These are phyloP conservation scores for Tetracladium maxilliforme DNA, from an alignment of 2,329 filamentous ascomycete genomes.

Conservation along the genomic window DNA sequence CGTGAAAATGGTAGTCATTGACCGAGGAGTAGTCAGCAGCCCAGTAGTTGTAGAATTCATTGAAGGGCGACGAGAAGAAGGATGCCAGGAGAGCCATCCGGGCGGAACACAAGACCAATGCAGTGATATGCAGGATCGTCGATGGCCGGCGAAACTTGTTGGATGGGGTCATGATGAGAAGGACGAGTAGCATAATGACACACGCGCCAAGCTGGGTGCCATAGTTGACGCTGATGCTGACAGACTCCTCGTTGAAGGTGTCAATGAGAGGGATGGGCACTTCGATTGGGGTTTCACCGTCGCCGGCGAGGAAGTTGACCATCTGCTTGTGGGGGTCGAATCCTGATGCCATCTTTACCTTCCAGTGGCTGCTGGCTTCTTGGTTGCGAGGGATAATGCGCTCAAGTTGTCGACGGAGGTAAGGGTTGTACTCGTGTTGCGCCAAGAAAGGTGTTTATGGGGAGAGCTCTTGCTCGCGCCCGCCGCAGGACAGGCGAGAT, in stretches of 20 bases:
- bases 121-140: conserved; percentile 42
- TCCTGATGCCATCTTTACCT: too few relatives aligned
- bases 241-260: conserved; percentile 26
- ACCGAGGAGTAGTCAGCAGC: conserved; percentile 28
- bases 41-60: conserved; percentile 32
- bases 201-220: conserved; percentile 45
- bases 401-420: too few relatives aligned
- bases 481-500: too few relatives aligned
- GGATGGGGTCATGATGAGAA: conserved; percentile 40
- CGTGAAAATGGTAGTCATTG: conserved; percentile 22
- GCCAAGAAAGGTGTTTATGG: too few relatives aligned
- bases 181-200: conserved; percentile 36
- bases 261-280: conserved; percentile 27
- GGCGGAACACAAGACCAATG: conserved; percentile 37
- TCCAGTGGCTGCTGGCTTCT: too few relatives aligned
- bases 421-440: too few relatives aligned
- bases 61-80: conserved; percentile 34
- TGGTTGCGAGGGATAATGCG: too few relatives aligned
- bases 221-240: conserved; percentile 37
- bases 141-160: conserved; percentile 42
- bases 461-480: too few relatives aligned
- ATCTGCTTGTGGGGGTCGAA: conserved; percentile 36
- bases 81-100: conserved; percentile 30
- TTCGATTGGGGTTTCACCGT: conserved; percentile 23
- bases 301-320: conserved; percentile 26